A percentile compares a stretch with the other conserved stretches of the same genome.
These are phyloP conservation scores for Botrytis pseudocinerea DNA, from an alignment of 2,329 filamentous ascomycete species.

Conservation along the genomic window DNA sequence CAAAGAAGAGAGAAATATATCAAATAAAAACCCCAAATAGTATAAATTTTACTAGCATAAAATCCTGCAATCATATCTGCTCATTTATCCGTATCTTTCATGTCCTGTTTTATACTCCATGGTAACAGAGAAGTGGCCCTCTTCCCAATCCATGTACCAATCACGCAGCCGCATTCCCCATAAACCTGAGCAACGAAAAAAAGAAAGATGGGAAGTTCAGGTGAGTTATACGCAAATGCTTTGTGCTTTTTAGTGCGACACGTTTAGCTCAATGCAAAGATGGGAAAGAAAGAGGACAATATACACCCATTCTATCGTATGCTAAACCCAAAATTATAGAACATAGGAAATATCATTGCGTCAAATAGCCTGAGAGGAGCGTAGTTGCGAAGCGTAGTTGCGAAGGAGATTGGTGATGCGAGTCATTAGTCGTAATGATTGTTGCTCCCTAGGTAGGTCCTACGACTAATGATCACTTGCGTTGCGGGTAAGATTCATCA, in stretches of 20 bases:
- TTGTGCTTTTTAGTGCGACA: neutral
- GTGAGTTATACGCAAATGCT: neutral
- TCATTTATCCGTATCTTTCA: slow-evolving; percentile 6
- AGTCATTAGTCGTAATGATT: neutral
- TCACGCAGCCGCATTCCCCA: neutral
- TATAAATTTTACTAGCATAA: neutral
- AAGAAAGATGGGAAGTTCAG: neutral
- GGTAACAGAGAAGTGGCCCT: neutral
- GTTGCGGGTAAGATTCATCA: neutral
- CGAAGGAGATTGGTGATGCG: neutral
- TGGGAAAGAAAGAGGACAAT: neutral
- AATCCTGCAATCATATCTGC: neutral
- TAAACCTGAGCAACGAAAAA: neutral
- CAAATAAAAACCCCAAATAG: neutral
- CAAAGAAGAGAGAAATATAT: too few species aligned
- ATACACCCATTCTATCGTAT: neutral
- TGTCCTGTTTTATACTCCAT: neutral
- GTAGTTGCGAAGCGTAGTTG: neutral
- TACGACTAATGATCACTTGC: neutral
- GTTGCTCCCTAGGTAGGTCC: neutral
- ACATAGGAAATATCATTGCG: slow-evolving; percentile 1
- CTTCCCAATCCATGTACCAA: neutral
- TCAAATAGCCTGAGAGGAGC: neutral
- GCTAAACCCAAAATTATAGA: neutral
- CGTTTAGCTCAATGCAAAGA: neutral